Evolutionary conservation across 192 early-diverging fungal genomes (phyloP), one percentile per base, ranked within the genome.

Genomic region (Dissophora globulifera): DNA sequence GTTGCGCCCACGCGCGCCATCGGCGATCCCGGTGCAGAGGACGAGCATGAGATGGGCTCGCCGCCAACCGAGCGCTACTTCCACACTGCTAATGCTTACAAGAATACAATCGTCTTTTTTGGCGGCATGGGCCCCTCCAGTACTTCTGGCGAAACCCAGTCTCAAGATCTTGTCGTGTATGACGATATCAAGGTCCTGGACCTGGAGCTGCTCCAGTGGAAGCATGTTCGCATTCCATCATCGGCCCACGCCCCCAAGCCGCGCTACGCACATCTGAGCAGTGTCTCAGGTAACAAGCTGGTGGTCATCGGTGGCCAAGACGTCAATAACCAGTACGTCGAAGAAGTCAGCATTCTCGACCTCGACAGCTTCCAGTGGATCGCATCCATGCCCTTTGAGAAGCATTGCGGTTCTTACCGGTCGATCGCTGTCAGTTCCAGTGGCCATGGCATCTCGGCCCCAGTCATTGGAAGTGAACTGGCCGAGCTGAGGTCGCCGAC

Each of bases 301-400:
- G 70, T 93, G 25, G 71, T 93, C 3, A 79, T 93, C 29, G 91
- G 91, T 52, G 91, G 91, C 10, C 91, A 93, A 69, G 90, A 93
- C 43, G 81, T 91, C 51, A 83, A 79, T 33, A 90, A 90, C 67
- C 85, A 86, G 55, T 93, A 93, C 62, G 83, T 93, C 1, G 85
- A 85, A 46, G 90, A 93, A 61, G 80, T 91, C 47, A 90, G 88
- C 46, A 87, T 93, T 2, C 81, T 90, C 32, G 85, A 91, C 63
- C 70, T 93, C 23, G 79, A 82, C 20, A 51, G 79, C 2, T 83
- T 82, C 22, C 81, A 80, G 20, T 93, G 91, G 91, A 68, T 85
- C 26, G 69, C 81, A 13, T 84, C 82, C 17, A 79, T 83, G 64
- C 70, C 79, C 38, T 88, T 93, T 47, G 83, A 87, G 19, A 85